A percentile compares a stretch with the other conserved stretches of the same genome.
These are phyloP conservation scores for Thalassiosira mediterranea DNA, from an alignment of 352 stramenopile species.

Conservation along the genomic window DNA sequence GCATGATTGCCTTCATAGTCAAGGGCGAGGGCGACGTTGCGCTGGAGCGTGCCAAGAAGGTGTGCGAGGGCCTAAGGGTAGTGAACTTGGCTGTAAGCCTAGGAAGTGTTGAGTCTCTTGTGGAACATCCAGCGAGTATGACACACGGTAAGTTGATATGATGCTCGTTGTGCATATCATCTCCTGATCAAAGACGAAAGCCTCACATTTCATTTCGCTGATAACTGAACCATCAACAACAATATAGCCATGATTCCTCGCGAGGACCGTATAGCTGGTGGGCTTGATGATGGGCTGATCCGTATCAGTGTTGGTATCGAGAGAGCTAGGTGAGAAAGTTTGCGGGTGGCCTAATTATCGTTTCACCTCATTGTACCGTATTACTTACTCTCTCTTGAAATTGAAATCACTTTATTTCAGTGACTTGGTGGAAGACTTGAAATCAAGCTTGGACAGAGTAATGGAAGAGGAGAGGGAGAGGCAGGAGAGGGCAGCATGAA, in stretches of 20 bases:
- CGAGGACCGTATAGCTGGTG: conserved; percentile 42
- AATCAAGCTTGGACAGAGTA: conserved; percentile 35
- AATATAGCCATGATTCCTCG: conserved; percentile 51
- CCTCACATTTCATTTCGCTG: too few species aligned
- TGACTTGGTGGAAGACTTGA: conserved; percentile 47
- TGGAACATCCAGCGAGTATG: conserved; percentile 47
- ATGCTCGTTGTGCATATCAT: too few species aligned
- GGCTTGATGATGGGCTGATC: conserved; percentile 41
- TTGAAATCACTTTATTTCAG: too few species aligned
- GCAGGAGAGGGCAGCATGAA: conserved; percentile 6
- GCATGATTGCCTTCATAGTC: conserved; percentile 56
- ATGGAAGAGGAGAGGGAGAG: conserved; percentile 30
- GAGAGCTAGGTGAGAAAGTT: too few species aligned
- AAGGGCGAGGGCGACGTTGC: conserved; percentile 36
- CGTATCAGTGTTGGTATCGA: conserved; percentile 50
- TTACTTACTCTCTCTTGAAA: too few species aligned
- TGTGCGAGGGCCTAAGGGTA: conserved; percentile 48
- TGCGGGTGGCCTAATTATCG: too few species aligned
- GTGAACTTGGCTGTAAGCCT: conserved; percentile 46
- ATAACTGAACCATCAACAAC: too few species aligned
- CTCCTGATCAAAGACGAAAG: too few species aligned
- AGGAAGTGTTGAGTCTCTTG: conserved; percentile 38
- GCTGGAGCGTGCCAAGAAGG: conserved; percentile 48
- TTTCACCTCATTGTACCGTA: too few species aligned
- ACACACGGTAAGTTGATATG: too few species aligned